Evolutionary conservation across 2,329 filamentous ascomycete species (phyloP).

Genomic region (Rosellinia necatrix): DNA sequence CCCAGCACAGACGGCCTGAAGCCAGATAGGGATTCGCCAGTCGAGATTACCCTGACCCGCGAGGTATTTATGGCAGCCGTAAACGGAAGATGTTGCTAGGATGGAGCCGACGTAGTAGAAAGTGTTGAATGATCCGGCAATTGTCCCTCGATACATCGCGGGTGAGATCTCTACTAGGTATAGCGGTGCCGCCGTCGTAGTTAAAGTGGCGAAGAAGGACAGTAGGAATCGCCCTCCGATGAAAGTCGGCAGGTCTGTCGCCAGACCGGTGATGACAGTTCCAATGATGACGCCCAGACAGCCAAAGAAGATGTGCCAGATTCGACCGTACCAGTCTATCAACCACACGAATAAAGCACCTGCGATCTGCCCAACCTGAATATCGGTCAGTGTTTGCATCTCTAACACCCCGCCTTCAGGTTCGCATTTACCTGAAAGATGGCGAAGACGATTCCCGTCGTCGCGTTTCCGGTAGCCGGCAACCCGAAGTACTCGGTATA

Average conservation of each 20-base stretch:
- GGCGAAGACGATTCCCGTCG: constrained; percentile 50
- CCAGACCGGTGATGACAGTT: constrained; percentile 53
- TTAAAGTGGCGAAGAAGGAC: constrained; percentile 60
- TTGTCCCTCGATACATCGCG: constrained; percentile 60
- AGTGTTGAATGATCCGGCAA: constrained; percentile 59
- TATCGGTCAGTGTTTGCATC: constrained; percentile 11
- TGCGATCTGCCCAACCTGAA: constrained; percentile 48
- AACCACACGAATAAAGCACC: constrained; percentile 50
- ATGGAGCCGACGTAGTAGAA: constrained; percentile 47
- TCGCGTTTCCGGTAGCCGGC: constrained; percentile 42
- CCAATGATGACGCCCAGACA: constrained; percentile 55
- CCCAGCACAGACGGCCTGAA: constrained; percentile 42
- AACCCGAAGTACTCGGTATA: constrained; percentile 48
- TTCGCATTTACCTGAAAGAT: constrained; percentile 44
- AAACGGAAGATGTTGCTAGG: constrained; percentile 40
- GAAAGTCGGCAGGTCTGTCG: constrained; percentile 50
- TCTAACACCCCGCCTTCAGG: too few relatives aligned
- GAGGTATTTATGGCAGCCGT: constrained; percentile 39
- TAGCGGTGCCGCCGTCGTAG: constrained; percentile 60
- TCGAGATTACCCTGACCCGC: constrained; percentile 36
- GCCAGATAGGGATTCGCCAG: constrained; percentile 43
- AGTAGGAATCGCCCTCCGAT: constrained; percentile 57
- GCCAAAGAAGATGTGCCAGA: constrained; percentile 49
- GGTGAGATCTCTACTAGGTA: constrained; percentile 66
- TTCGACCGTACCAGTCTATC: constrained; percentile 51